Evolutionary conservation across 176 grass and related monocot genomes (phyloP).

Genomic region (Zoysia pacifica): DNA sequence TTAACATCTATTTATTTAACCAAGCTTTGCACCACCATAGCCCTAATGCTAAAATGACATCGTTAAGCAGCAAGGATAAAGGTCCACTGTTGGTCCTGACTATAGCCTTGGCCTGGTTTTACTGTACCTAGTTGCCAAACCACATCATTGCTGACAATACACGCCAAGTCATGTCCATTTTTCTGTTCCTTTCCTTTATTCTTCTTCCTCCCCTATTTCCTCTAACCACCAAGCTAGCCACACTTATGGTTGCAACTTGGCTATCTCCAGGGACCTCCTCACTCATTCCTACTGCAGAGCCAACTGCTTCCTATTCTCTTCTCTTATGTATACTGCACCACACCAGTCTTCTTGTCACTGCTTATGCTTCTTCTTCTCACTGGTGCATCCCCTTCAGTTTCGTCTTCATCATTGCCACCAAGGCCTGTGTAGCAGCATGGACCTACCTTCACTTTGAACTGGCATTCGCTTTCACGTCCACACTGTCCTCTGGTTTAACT

Average conservation of each 20-base stretch:
- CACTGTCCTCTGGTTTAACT: neutral
- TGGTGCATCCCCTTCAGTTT: neutral
- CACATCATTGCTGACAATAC: neutral
- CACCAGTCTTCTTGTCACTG: neutral
- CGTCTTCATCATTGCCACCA: neutral
- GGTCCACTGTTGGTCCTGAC: neutral
- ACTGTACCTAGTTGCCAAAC: neutral
- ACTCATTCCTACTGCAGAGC: neutral
- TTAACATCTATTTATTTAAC: conserved; percentile 7
- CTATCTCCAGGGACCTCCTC: conserved; percentile 4
- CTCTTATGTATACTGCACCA: neutral
- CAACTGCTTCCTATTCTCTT: conserved; percentile 9
- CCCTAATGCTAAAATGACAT: neutral
- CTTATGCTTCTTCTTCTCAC: neutral
- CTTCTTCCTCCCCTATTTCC: neutral
- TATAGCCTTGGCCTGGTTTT: neutral
- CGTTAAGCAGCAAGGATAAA: neutral
- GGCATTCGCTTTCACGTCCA: neutral
- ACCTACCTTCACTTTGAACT: neutral
- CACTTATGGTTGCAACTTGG: neutral
- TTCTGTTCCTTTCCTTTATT: neutral
- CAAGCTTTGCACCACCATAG: conserved; percentile 9
- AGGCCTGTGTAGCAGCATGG: too few relatives aligned
- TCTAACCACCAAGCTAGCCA: neutral
- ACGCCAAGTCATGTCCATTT: neutral